Percentiles rank a stretch among this genome's conserved stretches.
These are phyloP conservation scores for Talaromyces pinophilus DNA, from an alignment of 2,329 filamentous ascomycete genomes.

Conservation along the genomic window DNA sequence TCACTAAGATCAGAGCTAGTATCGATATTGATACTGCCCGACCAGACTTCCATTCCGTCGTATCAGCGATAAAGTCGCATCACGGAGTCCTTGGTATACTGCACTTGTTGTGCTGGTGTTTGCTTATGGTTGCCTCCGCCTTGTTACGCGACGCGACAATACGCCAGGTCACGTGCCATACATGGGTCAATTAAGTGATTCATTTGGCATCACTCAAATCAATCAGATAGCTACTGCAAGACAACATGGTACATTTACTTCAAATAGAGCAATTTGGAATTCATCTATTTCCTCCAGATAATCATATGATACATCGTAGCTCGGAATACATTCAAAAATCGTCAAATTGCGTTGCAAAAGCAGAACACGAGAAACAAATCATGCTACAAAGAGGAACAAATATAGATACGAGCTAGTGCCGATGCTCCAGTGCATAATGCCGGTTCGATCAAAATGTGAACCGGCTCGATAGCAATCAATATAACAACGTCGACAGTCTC, in stretches of 20 bases:
- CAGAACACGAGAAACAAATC: neutral
- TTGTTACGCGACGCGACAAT: constrained; percentile 12
- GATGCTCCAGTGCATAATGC: neutral
- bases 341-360: constrained; percentile 10
- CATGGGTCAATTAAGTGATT: too few relatives aligned
- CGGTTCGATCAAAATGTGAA: neutral
- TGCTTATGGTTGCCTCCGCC: neutral
- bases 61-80: constrained; percentile 21
- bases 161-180: constrained; percentile 21
- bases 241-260: too few relatives aligned
- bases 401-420: neutral
- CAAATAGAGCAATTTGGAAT: neutral
- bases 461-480: neutral
- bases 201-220: too few relatives aligned
- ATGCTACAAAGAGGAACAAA: neutral
- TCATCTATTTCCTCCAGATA: constrained; percentile 5
- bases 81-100: neutral
- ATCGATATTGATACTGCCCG: constrained; percentile 36
- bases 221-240: too few relatives aligned
- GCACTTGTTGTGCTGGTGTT: neutral
- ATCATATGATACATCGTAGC: constrained; percentile 17
- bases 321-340: neutral
- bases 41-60: constrained; percentile 41
- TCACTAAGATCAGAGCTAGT: constrained; percentile 24
- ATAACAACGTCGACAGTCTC: neutral